These are phyloP conservation scores for Lactarius vividus DNA, from an alignment of 768 basidiomycete genomes.

Conservation along the genomic window DNA sequence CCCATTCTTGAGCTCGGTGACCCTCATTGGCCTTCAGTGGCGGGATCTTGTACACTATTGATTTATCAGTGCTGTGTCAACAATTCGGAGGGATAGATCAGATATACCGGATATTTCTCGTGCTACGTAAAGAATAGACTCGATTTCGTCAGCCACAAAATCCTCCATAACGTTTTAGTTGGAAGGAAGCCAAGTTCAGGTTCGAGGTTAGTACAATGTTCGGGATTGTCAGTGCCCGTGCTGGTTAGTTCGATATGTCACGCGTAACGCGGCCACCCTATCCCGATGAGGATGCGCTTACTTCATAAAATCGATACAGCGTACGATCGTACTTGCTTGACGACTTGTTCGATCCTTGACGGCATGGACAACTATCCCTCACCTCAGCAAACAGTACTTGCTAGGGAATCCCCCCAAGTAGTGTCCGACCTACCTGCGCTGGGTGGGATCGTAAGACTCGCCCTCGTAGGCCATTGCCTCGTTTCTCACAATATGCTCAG, in stretches of 20 bases:
- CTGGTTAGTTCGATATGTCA: background rate
- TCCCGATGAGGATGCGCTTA: slow-evolving; percentile 1
- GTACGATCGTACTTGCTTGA: no score
- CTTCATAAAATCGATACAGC: no score
- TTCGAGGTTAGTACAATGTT: background rate
- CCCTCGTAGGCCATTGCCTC: background rate
- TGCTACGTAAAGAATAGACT: slow-evolving; percentile 87
- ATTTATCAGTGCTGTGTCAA: slow-evolving; percentile 23
- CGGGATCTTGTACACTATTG: slow-evolving; percentile 85
- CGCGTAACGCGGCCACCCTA: background rate
- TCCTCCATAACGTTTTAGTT: slow-evolving; percentile 44
- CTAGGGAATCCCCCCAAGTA: slow-evolving; percentile 36
- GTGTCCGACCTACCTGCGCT: slow-evolving; percentile 22
- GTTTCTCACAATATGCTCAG: slow-evolving; percentile 12
- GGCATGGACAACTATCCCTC: slow-evolving; percentile 63
- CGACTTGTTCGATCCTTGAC: background rate
- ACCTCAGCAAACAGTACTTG: slow-evolving; percentile 48
- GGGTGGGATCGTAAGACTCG: slow-evolving; percentile 14
- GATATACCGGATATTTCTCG: slow-evolving; percentile 80
- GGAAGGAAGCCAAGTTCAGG: background rate
- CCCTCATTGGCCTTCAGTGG: slow-evolving; percentile 84
- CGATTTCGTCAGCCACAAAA: slow-evolving; percentile 69
- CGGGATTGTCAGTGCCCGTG: background rate
- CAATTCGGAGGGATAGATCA: slow-evolving; percentile 20
- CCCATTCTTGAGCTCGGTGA: slow-evolving; percentile 91